These are phyloP conservation scores for Cyclotella atomus DNA, from an alignment of 108 stramenopile species.

Conservation along the genomic window DNA sequence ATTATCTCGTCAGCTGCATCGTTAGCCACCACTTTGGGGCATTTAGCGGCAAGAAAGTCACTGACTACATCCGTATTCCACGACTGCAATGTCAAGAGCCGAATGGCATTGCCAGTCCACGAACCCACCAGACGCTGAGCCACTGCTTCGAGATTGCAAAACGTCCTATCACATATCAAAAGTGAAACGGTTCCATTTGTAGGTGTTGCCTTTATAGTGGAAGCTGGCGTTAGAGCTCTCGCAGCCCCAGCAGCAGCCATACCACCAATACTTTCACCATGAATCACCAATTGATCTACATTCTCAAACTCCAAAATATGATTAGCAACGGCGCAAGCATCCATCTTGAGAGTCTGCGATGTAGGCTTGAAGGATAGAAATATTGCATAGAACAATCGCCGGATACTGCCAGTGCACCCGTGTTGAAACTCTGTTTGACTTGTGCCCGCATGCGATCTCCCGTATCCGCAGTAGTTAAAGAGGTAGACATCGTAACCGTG, in stretches of 20 bases:
- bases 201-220: neutral
- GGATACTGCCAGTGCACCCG: slow-evolving; percentile 54
- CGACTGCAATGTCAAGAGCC: slow-evolving; percentile 64
- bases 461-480: slow-evolving; percentile 91
- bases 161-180: slow-evolving; percentile 87
- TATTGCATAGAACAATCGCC: slow-evolving; percentile 52
- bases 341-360: slow-evolving; percentile 73
- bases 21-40: slow-evolving; percentile 83
- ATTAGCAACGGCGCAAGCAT: slow-evolving; percentile 66
- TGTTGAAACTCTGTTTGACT: slow-evolving; percentile 31
- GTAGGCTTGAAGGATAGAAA: slow-evolving; percentile 70
- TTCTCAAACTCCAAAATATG: slow-evolving; percentile 64
- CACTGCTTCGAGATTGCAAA: slow-evolving; percentile 85
- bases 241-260: slow-evolving; percentile 85
- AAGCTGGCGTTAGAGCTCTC: slow-evolving; percentile 25
- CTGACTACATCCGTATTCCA: slow-evolving; percentile 87
- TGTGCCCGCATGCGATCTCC: slow-evolving; percentile 67
- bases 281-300: slow-evolving; percentile 70
- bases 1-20: slow-evolving; percentile 88
- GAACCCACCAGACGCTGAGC: slow-evolving; percentile 83
- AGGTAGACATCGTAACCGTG: slow-evolving; percentile 82
- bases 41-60: slow-evolving; percentile 78
- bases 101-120: slow-evolving; percentile 86
- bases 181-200: slow-evolving; percentile 46
- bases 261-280: slow-evolving; percentile 90